A percentile compares a stretch with the other conserved stretches of the same genome.
Conservation (phyloP, 371 early-diverging fungal genomes). For the Agmasoma carcini region DNA sequence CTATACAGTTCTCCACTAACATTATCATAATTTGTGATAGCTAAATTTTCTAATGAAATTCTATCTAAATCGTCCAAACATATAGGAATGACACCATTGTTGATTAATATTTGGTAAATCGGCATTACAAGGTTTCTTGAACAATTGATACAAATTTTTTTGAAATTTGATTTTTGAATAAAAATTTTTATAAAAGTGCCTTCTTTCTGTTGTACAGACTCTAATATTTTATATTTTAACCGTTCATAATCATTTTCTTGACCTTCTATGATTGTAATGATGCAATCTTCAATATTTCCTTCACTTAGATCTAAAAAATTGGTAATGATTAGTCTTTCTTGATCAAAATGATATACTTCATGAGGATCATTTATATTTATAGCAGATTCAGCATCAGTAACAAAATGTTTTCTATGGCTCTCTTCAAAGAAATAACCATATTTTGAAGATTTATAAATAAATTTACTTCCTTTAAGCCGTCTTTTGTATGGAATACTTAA, state of each 20-base stretch:
- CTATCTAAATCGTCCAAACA: conserved; percentile 41
- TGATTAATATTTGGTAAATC: conserved; percentile 19
- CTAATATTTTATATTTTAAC: conserved; percentile 3
- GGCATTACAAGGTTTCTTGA: conserved; percentile 16
- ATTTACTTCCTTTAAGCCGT: conserved; percentile 34
- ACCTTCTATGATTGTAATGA: not conserved
- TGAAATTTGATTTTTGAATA: conserved; percentile 9
- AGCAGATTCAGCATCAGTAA: no score
- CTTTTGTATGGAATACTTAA: conserved; percentile 25
- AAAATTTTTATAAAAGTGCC: not conserved
- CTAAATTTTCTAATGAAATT: conserved; percentile 39
- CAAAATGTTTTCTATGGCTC: no score
- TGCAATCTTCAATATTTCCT: not conserved
- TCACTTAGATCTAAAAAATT: not conserved
- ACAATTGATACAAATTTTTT: conserved; percentile 31
- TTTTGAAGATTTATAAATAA: conserved; percentile 39
- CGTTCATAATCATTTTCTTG: no score
- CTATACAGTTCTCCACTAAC: conserved; percentile 9
- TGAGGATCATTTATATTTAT: no score
- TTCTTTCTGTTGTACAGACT: not conserved
- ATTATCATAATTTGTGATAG: conserved; percentile 40
- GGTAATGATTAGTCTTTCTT: no score
- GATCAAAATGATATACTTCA: no score
- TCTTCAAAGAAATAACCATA: conserved; percentile 49
- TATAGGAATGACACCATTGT: conserved; percentile 33